Percentiles rank a stretch among this genome's conserved stretches.
Conservation (phyloP, 768 basidiomycete species). For the Pleurotus salmoneostramineus region DNA sequence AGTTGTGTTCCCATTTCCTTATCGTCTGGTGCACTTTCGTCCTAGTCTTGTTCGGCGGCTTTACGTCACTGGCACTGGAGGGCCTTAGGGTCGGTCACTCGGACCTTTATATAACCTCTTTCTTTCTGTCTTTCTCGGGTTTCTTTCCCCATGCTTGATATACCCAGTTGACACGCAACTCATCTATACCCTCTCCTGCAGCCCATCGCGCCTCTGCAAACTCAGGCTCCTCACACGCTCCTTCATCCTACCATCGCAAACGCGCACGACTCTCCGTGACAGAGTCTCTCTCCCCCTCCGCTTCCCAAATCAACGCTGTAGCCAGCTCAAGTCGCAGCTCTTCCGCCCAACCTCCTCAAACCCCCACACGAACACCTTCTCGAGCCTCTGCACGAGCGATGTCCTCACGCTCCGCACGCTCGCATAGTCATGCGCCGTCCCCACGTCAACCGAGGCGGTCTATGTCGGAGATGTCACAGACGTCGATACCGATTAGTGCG, state of each 20-base stretch:
- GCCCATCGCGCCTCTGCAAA: constrained; percentile 50
- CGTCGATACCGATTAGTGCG: constrained; percentile 78
- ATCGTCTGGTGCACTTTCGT: constrained; percentile 7
- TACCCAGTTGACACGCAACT: not conserved
- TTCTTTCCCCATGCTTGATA: constrained; percentile 1
- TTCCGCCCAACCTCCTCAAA: constrained; percentile 18
- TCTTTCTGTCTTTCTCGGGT: not conserved
- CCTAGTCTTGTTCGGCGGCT: constrained; percentile 7
- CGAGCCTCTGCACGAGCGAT: constrained; percentile 34
- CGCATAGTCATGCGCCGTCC: constrained; percentile 18
- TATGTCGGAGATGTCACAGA: constrained; percentile 60
- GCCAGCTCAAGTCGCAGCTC: constrained; percentile 4
- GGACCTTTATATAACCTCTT: not conserved
- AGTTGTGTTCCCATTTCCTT: constrained; percentile 24
- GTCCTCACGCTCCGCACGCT: constrained; percentile 15
- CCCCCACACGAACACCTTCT: constrained; percentile 25
- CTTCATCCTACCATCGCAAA: constrained; percentile 72
- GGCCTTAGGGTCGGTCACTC: not conserved
- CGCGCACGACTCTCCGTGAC: constrained; percentile 54
- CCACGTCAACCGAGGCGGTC: constrained; percentile 27
- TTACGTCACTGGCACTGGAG: constrained; percentile 10
- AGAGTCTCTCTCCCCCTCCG: constrained; percentile 30
- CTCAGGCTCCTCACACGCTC: constrained; percentile 50
- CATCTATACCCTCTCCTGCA: constrained; percentile 16
- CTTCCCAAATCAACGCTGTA: constrained; percentile 16